Evolutionary conservation across 352 stramenopile genomes (phyloP), one percentile per base, ranked within the genome.

Genomic region (Phytophthora foliorum): DNA sequence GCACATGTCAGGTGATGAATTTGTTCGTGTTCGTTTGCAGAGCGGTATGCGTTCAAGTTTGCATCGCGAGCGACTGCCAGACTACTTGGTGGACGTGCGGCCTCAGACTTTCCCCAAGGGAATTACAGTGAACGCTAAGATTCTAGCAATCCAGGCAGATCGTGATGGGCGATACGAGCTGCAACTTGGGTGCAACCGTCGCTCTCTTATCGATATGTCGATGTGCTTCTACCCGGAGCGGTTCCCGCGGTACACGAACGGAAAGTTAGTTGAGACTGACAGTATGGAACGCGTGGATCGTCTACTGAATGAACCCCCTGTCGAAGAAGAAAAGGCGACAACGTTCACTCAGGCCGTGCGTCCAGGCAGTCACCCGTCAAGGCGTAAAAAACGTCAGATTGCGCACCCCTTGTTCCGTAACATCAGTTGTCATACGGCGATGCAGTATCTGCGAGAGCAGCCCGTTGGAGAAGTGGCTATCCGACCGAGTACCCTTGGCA

Each of bases 331-430:
- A 36, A 95, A 93, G 50, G 27, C 74, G 7, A 69, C 49, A 9
- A 68, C 74, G 38, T 85, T 81, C 57, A 69, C 71, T n/a, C 61
- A 75, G 14, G 69, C 77, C 14, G 67, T 65, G 24, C 77, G 61
- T 58, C 42, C 66, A 34, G 72, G 72, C 22, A 31, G 56, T 39
- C 72, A 74, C 44, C 79, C 77, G n/a, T 77, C 85, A 10, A 89
- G 81, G 64, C 69, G 90, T 42, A 97, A 97, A 78, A 94, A 94
- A 57, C 87, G 90, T 2, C 89, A 96, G 61, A 97, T 97, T 48
- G 87, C 74, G 17, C 90, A 97, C 62, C 84, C 83, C 4, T 69
- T 93, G 27, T 97, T 97, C 75, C 81, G 90, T 31, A 97, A 97
- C 68, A 90, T 97, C 53, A 95, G 92, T 57, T 93, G 89, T 38